Evolutionary conservation across 1,139 yeast species (phyloP).

Genomic region (Kodamaea fungicola): DNA sequence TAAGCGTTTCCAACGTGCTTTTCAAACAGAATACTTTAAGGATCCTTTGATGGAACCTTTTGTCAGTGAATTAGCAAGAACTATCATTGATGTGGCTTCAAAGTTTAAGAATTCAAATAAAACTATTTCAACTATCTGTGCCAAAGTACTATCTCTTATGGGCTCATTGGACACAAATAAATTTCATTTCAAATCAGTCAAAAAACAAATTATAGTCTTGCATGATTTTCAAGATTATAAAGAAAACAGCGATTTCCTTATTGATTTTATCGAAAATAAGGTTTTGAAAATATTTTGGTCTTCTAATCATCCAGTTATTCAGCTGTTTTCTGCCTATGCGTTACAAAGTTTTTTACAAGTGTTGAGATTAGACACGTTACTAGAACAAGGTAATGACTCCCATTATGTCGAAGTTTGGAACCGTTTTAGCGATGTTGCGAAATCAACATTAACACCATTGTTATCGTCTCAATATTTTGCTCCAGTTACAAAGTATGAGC

Average conservation of each 20-base stretch:
- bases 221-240: slow-evolving; percentile 58
- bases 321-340: slow-evolving; percentile 79
- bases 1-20: slow-evolving; percentile 42
- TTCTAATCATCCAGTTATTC: slow-evolving; percentile 82
- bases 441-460: slow-evolving; percentile 74
- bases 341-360: slow-evolving; percentile 82
- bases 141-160: slow-evolving; percentile 67
- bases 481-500: slow-evolving; percentile 39
- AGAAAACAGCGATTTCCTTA: slow-evolving; percentile 64
- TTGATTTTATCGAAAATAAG: slow-evolving; percentile 61
- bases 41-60: slow-evolving; percentile 27
- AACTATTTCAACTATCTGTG: slow-evolving; percentile 55
- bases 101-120: slow-evolving; percentile 50
- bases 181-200: slow-evolving; percentile 46
- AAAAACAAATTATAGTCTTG: slow-evolving; percentile 46
- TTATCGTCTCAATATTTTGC: slow-evolving; percentile 70
- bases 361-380: slow-evolving; percentile 50
- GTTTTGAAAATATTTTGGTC: slow-evolving; percentile 85
- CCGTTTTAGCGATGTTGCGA: slow-evolving; percentile 62
- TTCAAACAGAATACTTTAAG: slow-evolving; percentile 38
- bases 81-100: slow-evolving; percentile 58
- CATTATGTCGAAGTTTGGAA: slow-evolving; percentile 50
- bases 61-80: slow-evolving; percentile 47
- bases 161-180: slow-evolving; percentile 78
- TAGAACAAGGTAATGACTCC: slow-evolving; percentile 19